phyloP scores from a whole-genome alignment of 1,284 basidiomycete species.

The Tilletia walkeri region DNA sequence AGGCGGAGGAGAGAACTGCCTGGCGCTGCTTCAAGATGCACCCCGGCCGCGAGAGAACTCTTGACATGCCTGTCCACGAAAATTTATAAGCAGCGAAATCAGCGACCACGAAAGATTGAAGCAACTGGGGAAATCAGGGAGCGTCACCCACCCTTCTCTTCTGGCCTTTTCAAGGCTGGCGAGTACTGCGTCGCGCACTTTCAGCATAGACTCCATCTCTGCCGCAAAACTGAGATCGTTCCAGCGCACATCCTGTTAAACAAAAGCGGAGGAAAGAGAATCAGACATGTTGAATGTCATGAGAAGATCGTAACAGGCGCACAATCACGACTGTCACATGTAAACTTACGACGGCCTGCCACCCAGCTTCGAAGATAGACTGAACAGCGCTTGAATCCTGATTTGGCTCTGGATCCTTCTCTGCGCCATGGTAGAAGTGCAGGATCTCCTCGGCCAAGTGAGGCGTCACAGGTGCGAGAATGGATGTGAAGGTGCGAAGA shows the following conservation, averaged over 20 bases:
- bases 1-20: neutral
- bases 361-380: constrained; percentile 44
- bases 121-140: neutral
- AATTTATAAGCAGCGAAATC: neutral
- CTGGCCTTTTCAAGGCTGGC: neutral
- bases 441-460: constrained; percentile 89
- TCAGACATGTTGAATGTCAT: constrained; percentile 18
- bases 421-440: constrained; percentile 56
- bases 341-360: constrained; percentile 30
- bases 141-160: constrained; percentile 1
- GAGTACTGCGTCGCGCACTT: constrained; percentile 6
- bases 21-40: constrained; percentile 26
- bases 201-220: neutral
- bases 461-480: constrained; percentile 83
- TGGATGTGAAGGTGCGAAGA: constrained; percentile 67
- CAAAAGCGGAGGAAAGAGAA: neutral
- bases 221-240: neutral
- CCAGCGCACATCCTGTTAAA: constrained; percentile 10
- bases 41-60: constrained; percentile 37
- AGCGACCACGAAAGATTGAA: neutral
- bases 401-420: constrained; percentile 31
- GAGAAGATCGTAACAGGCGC: too few relatives aligned
- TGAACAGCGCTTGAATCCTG: constrained; percentile 19
- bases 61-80: constrained; percentile 24
- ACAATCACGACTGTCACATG: neutral